Conservation (phyloP, 1,284 basidiomycete species). For the Boletus calvinii region DNA sequence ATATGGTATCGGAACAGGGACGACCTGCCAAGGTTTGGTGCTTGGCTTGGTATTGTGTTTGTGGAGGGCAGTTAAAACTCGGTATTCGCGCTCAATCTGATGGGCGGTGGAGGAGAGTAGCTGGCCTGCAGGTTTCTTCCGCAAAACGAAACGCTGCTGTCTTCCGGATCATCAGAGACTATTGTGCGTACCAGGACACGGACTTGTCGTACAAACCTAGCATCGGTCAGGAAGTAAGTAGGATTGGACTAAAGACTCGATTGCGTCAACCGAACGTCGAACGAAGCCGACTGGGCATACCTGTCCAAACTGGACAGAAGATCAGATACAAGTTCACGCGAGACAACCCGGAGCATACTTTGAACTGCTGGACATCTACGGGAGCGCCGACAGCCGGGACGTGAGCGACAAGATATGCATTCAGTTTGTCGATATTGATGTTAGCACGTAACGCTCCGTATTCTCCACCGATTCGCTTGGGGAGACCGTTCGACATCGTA, state of each 20-base stretch:
- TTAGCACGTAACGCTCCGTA: constrained; percentile 71
- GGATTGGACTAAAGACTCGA: constrained; percentile 75
- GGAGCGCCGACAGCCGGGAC: constrained; percentile 64
- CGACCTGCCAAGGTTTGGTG: constrained; percentile 49
- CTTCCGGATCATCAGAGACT: constrained; percentile 41
- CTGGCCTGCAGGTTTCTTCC: constrained; percentile 90
- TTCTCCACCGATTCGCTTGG: constrained; percentile 64
- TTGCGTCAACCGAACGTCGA: constrained; percentile 1
- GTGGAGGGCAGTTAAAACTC: constrained; percentile 75
- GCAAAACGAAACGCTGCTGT: constrained; percentile 74
- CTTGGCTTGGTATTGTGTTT: constrained; percentile 62
- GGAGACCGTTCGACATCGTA: constrained; percentile 34
- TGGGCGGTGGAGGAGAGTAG: constrained; percentile 89
- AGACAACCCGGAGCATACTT: constrained; percentile 48
- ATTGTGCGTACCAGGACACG: not conserved
- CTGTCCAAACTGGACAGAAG: constrained; percentile 69
- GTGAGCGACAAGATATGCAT: constrained; percentile 62
- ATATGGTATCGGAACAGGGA: constrained; percentile 87
- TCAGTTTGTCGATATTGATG: constrained; percentile 67
- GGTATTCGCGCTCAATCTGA: constrained; percentile 91
- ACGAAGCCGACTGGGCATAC: constrained; percentile 36
- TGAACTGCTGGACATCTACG: constrained; percentile 88
- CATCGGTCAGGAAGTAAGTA: constrained; percentile 87
- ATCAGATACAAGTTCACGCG: constrained; percentile 3
- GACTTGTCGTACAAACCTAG: constrained; percentile 43